These are phyloP conservation scores for Neonectria neomacrospora DNA, from an alignment of 2,329 filamentous ascomycete species.

Conservation along the genomic window DNA sequence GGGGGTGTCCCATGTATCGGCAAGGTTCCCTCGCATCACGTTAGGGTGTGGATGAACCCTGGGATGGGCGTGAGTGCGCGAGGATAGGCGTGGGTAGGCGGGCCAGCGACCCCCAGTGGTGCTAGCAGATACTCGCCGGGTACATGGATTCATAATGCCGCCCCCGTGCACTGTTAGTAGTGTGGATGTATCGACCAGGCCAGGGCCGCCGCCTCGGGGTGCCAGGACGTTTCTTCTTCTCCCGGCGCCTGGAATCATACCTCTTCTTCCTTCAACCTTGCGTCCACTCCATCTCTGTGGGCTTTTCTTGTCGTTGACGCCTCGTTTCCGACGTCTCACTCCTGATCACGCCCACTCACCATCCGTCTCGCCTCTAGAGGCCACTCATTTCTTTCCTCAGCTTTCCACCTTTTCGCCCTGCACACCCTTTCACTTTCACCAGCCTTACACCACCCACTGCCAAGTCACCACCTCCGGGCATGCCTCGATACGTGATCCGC, in stretches of 20 bases:
- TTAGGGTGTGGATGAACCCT: constrained; percentile 26
- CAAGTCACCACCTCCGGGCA: constrained; percentile 45
- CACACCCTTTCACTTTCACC: constrained; percentile 35
- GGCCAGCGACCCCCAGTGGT: constrained; percentile 21
- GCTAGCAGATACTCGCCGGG: constrained; percentile 41
- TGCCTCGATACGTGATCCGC: constrained; percentile 48
- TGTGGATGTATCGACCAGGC: constrained; percentile 49
- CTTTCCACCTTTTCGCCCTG: constrained; percentile 23
- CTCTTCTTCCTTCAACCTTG: constrained; percentile 51
- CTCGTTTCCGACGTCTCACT: constrained; percentile 38
- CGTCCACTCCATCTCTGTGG: constrained; percentile 46
- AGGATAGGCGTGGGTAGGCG: constrained; percentile 1
- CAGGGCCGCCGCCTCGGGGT: constrained; percentile 52
- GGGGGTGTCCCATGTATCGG: constrained; percentile 49
- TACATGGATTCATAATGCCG: constrained; percentile 48
- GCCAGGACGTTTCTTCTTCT: constrained; percentile 54
- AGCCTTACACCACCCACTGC: constrained; percentile 35
- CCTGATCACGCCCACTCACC: constrained; percentile 1
- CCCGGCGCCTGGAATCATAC: constrained; percentile 50
- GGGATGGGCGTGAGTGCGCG: not conserved
- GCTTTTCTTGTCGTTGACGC: constrained; percentile 38
- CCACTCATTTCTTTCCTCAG: constrained; percentile 9
- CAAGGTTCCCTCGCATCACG: constrained; percentile 42
- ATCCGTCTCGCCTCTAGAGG: constrained; percentile 14
- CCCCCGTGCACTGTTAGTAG: constrained; percentile 51